These are phyloP conservation scores for Halocafeteria seosinensis DNA, from an alignment of 108 stramenopile genomes.

Conservation along the genomic window DNA sequence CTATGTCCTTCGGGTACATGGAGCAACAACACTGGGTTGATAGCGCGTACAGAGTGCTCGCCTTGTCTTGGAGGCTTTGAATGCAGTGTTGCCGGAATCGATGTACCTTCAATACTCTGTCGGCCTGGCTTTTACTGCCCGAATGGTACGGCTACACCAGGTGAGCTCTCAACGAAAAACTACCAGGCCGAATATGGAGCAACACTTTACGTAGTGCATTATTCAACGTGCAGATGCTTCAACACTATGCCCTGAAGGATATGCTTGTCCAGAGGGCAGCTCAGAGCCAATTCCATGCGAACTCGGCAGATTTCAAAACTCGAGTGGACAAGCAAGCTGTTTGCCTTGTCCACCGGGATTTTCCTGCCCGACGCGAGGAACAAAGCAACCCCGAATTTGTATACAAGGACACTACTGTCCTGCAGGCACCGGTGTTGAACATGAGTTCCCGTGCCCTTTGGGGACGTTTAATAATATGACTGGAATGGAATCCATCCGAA, in stretches of 20 bases:
- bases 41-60: no score
- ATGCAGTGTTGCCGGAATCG: no score
- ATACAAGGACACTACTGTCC: neutral
- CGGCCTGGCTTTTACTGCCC: neutral
- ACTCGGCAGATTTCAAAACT: slow-evolving; percentile 8
- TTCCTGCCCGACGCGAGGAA: slow-evolving; percentile 7
- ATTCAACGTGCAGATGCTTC: no score
- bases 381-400: neutral
- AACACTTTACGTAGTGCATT: no score
- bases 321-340: slow-evolving; percentile 1
- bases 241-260: no score
- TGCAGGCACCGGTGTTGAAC: slow-evolving; percentile 4
- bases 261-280: slow-evolving; percentile 5
- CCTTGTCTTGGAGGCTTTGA: no score
- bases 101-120: no score
- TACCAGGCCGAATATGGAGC: no score
- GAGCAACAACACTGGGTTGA: no score
- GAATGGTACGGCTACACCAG: neutral
- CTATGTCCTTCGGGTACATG: no score
- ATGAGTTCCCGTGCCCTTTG: neutral
- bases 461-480: neutral
- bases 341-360: slow-evolving; percentile 21
- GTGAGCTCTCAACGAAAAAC: no score
- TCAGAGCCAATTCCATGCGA: neutral
- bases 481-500: neutral